Evolutionary conservation across 2,329 filamentous ascomycete species (phyloP).

Genomic region (Colletotrichum limetticola): DNA sequence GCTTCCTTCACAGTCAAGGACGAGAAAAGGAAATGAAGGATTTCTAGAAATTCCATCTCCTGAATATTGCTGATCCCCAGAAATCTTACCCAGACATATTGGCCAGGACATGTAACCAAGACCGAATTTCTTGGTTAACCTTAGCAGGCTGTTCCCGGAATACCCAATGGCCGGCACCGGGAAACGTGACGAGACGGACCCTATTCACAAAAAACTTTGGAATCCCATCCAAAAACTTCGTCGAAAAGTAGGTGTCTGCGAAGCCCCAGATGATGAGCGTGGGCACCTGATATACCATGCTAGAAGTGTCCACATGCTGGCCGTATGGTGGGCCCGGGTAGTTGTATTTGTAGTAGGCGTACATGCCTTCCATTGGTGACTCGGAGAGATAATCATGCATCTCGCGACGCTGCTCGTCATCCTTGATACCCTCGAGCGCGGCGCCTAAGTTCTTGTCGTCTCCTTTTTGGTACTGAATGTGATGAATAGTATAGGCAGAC

Average conservation of each 20-base stretch:
- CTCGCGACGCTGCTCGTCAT: background rate
- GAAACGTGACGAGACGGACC: background rate
- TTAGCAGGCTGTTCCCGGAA: background rate
- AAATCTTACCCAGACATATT: too few species aligned
- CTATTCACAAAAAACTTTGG: background rate
- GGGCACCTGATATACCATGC: background rate
- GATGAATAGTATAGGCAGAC: background rate
- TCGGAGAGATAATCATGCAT: background rate
- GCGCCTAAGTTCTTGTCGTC: background rate
- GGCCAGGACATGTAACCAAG: background rate
- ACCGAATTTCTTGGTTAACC: background rate
- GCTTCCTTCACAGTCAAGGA: too few species aligned
- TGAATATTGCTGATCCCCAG: too few species aligned
- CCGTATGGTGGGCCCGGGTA: background rate
- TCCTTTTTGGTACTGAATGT: background rate
- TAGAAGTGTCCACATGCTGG: background rate
- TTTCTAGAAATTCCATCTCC: too few species aligned
- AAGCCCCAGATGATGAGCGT: background rate
- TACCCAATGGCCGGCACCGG: background rate
- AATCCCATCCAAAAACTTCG: background rate
- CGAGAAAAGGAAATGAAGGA: too few species aligned
- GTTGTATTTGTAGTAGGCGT: background rate
- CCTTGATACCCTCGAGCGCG: background rate
- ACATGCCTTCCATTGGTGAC: slow-evolving; percentile 2
- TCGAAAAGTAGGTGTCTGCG: background rate